Conservation (phyloP, 148 eudicot species). For the Dianthus caryophyllus region DNA sequence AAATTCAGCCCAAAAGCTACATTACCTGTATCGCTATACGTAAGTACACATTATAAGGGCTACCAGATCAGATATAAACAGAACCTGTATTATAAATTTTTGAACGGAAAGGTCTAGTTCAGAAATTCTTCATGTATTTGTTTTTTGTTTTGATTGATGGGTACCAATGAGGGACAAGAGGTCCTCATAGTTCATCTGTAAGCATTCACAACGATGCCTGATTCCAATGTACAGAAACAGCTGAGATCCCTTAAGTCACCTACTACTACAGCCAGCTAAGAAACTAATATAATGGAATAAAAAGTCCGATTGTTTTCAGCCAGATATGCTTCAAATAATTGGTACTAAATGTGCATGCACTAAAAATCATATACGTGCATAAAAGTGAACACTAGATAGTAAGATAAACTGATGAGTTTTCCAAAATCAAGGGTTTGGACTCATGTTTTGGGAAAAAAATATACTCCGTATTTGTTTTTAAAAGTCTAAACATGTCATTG, state of each 20-base stretch:
- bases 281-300: too few species aligned
- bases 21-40: neutral
- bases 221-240: neutral
- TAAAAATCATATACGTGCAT: neutral
- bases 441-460: neutral
- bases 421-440: neutral
- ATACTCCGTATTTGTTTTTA: neutral
- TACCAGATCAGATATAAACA: neutral
- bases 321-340: neutral
- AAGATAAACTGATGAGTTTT: neutral
- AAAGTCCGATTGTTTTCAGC: too few species aligned
- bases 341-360: neutral
- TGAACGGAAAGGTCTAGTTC: neutral
- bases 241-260: too few species aligned
- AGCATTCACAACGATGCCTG: neutral
- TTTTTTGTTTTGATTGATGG: neutral
- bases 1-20: neutral
- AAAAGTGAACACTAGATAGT: neutral
- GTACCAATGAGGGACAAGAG: neutral
- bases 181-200: neutral
- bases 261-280: too few species aligned
- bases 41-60: neutral
- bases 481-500: neutral
- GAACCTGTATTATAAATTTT: neutral
- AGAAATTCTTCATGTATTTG: neutral